Base-by-base conservation (phyloP, 257 asterid genomes). In the Penstemon newberryi region DNA sequence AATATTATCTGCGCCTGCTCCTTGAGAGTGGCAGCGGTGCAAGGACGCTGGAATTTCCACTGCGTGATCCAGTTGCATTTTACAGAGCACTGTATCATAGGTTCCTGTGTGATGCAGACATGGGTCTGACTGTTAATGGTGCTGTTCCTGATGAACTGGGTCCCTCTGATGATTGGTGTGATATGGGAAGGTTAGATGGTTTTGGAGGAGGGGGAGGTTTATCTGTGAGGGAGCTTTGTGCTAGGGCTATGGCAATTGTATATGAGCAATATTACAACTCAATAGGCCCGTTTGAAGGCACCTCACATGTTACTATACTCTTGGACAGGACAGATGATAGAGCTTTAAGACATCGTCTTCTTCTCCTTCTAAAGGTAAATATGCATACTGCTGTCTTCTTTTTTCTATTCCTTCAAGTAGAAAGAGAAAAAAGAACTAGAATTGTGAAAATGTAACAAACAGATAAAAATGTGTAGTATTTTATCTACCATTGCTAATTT, bases 131-230 rank as follows among this genome's bases (percentile, higher is more conserved):
- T 41, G 95, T 91, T 47, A 96, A 89, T 83, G 99, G 99, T 10
- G 91, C 96, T 54, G 79, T 94, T 71, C 97, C 97, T 60, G 99
- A 94, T 86, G 96, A 94, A 78, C 83, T 94, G 92, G 99, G 99
- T 9, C 86, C 96, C 55, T 85, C 98, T 63, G 98, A 89, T 80
- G 96, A 94, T 83, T 94, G 99, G 99, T 94, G 99, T 79, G 98
- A 94, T 86, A 83, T 91, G 93, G 97, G 92, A 69, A 86, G 98
- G 66, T 83, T 94, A 73, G 99, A 94, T 86, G 99, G 99, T 76
- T 94, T 94, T 78, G 99, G 99, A 63, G 99, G 99, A 57, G 98
- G 96, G 46, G 99, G 99, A 53, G 98, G 98, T 65, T 91, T 92
- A 70, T 94, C 92, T 11, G 99, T 94, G 60, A 86, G 99, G 86